phyloP scores from a whole-genome alignment of 2,329 filamentous ascomycete species.

The Colletotrichum sp. region DNA sequence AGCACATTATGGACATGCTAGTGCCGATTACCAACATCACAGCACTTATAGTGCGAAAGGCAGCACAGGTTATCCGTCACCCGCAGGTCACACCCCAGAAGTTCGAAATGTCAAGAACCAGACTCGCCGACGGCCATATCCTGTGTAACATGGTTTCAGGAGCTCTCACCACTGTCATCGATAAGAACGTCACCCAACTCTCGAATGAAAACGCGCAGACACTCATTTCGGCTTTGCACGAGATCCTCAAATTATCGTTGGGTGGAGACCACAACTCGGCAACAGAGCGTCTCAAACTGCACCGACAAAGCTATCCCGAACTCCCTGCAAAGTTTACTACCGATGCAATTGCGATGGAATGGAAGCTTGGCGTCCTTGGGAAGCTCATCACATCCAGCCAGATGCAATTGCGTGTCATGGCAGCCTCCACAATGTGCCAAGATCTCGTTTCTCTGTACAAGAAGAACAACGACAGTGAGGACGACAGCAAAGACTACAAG shows the following conservation, averaged over 20 bases:
- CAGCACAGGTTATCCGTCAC: constrained; percentile 24
- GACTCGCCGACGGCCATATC: constrained; percentile 43
- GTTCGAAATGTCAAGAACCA: constrained; percentile 32
- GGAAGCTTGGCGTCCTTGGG: constrained; percentile 72
- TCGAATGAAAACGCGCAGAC: constrained; percentile 46
- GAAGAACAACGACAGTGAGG: constrained; percentile 52
- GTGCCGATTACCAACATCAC: constrained; percentile 40
- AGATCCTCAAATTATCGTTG: constrained; percentile 49
- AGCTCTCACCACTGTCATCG: constrained; percentile 52
- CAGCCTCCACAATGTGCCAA: constrained; percentile 74
- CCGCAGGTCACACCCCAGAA: not conserved
- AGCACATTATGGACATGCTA: constrained; percentile 52
- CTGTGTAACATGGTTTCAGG: constrained; percentile 49
- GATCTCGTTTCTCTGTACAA: constrained; percentile 74
- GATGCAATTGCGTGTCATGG: constrained; percentile 87
- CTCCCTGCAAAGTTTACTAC: constrained; percentile 43
- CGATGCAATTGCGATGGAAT: constrained; percentile 64
- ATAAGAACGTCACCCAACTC: constrained; percentile 61
- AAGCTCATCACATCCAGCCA: constrained; percentile 82
- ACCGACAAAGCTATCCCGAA: constrained; percentile 38
- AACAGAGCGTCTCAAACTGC: constrained; percentile 33
- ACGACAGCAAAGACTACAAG: constrained; percentile 31
- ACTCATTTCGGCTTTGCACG: constrained; percentile 46
- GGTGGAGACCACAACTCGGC: constrained; percentile 40
- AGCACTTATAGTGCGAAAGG: constrained; percentile 36